Evolutionary conservation across 2,329 filamentous ascomycete species (phyloP).

Genomic region (Rhinocladiella similis): DNA sequence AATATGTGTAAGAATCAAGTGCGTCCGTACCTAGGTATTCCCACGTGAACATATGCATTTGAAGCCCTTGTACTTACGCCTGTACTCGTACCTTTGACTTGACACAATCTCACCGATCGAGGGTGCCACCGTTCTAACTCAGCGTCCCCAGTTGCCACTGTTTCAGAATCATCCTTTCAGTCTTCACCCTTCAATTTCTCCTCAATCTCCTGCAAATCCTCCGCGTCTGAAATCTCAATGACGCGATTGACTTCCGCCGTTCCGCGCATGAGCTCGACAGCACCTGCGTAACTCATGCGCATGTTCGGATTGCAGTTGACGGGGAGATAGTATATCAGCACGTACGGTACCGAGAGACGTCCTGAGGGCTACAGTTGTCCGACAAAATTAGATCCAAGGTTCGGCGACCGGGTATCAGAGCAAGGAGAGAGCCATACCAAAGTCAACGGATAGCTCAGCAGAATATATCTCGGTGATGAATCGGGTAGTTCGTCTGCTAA

Average conservation of each 20-base stretch:
- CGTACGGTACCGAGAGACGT: slow-evolving; percentile 84
- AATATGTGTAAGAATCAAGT: too few relatives aligned
- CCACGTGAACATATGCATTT: too few relatives aligned
- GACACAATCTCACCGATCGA: too few relatives aligned
- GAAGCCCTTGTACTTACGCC: too few relatives aligned
- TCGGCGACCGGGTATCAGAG: neutral
- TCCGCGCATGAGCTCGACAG: slow-evolving; percentile 93
- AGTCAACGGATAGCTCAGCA: slow-evolving; percentile 88
- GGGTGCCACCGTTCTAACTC: too few relatives aligned
- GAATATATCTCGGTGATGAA: slow-evolving; percentile 82
- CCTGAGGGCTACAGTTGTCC: slow-evolving; percentile 80
- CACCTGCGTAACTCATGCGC: slow-evolving; percentile 92
- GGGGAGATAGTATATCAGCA: slow-evolving; percentile 91
- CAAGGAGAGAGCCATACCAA: slow-evolving; percentile 57
- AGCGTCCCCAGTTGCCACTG: too few relatives aligned
- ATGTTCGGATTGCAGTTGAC: slow-evolving; percentile 84
- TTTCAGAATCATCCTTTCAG: neutral
- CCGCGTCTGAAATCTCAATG: slow-evolving; percentile 77
- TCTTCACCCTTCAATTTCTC: slow-evolving; percentile 56
- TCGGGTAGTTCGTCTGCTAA: slow-evolving; percentile 89
- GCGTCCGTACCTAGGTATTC: too few relatives aligned
- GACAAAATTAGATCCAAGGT: too few relatives aligned
- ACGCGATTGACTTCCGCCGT: slow-evolving; percentile 87
- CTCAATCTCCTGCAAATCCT: slow-evolving; percentile 82
- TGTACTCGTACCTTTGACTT: too few relatives aligned